These are phyloP conservation scores for Rhodotorula sp. DNA, from an alignment of 1,284 basidiomycete genomes.

Conservation along the genomic window DNA sequence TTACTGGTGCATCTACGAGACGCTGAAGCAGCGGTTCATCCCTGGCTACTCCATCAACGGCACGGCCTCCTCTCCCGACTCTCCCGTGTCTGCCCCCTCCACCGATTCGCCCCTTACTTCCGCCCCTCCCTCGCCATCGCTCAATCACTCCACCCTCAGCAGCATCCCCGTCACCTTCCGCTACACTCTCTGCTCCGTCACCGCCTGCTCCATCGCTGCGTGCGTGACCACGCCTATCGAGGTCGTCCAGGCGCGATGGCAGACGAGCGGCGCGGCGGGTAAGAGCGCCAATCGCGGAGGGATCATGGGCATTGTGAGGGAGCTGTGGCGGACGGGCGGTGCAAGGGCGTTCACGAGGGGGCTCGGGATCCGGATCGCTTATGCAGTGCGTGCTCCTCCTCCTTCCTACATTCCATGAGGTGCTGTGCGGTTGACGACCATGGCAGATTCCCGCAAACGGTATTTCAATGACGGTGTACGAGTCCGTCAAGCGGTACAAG, in stretches of 20 bases:
- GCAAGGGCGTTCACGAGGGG: conserved; percentile 40
- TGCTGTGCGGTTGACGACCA: background rate
- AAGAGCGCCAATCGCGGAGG: conserved; percentile 15
- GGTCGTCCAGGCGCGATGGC: conserved; percentile 44
- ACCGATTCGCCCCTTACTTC: background rate
- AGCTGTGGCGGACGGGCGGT: conserved; percentile 38
- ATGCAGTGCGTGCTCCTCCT: conserved; percentile 33
- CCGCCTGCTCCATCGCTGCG: conserved; percentile 35
- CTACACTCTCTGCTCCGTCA: conserved; percentile 44
- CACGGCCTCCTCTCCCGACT: background rate
- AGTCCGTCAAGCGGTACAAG: conserved; percentile 40
- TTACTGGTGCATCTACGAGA: conserved; percentile 42
- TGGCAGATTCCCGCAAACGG: conserved; percentile 43
- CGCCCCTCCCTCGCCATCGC: background rate
- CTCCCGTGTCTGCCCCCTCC: background rate
- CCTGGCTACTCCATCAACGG: conserved; percentile 37
- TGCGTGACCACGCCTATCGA: conserved; percentile 43
- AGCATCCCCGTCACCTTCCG: conserved; percentile 33
- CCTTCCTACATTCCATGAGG: too few species aligned
- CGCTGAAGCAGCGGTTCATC: conserved; percentile 44
- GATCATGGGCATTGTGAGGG: conserved; percentile 34
- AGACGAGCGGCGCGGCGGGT: conserved; percentile 39
- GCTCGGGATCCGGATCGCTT: conserved; percentile 39
- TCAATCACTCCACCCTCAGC: background rate
- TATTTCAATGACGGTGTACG: conserved; percentile 43